Conservation (phyloP, 75 land plant genomes). For the Selaginella moellendorffii region DNA sequence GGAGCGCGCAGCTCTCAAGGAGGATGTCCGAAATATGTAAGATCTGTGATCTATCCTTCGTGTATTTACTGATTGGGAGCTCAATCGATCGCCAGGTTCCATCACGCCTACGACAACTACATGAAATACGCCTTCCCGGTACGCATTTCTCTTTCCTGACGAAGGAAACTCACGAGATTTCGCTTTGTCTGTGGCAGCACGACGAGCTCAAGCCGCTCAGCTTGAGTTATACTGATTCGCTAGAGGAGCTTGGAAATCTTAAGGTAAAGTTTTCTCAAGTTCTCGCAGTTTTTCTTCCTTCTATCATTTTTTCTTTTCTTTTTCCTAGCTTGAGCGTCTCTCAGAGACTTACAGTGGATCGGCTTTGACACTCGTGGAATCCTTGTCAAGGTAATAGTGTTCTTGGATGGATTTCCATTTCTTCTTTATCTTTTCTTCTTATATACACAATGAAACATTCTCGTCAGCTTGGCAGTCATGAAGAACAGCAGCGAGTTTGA, state of each 20-base stretch:
- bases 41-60: not conserved
- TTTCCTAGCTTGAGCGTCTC: slow-evolving; percentile 61
- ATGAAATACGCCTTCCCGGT: slow-evolving; percentile 82
- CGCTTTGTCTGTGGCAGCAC: slow-evolving; percentile 42
- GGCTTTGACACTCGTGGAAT: slow-evolving; percentile 70
- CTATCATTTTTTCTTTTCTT: not conserved
- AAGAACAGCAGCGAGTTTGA: slow-evolving; percentile 76
- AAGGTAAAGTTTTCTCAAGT: slow-evolving; percentile 24
- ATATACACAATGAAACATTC: not conserved
- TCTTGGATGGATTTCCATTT: not conserved
- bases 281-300: not conserved
- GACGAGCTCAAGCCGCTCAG: slow-evolving; percentile 79
- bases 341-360: slow-evolving; percentile 60
- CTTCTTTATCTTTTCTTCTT: not conserved
- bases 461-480: slow-evolving; percentile 63
- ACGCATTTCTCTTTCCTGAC: slow-evolving; percentile 18
- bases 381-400: slow-evolving; percentile 57
- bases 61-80: not conserved
- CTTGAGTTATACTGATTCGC: slow-evolving; percentile 51
- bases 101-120: slow-evolving; percentile 87
- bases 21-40: slow-evolving; percentile 10
- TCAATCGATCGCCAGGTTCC: slow-evolving; percentile 35
- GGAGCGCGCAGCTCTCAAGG: slow-evolving; percentile 3
- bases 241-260: slow-evolving; percentile 75
- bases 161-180: not conserved